A percentile compares a stretch with the other conserved stretches of the same genome.
Evolutionary conservation across 495 filamentous ascomycete genomes (phyloP).

Genomic region (Recurvomyces mirabilis): DNA sequence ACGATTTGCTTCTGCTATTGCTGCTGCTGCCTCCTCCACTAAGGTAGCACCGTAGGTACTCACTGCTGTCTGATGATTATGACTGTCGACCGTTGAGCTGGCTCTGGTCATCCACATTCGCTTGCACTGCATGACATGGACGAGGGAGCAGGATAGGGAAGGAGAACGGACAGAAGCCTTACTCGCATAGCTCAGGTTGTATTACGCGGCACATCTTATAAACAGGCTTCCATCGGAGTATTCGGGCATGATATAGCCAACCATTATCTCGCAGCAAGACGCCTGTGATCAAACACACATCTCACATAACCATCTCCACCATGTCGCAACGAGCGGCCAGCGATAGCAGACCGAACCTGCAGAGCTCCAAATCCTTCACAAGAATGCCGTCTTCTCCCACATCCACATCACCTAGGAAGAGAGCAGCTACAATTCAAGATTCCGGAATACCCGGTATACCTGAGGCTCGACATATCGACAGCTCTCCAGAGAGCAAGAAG

Average conservation of each 20-base stretch:
- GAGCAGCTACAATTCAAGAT: conserved; percentile 55
- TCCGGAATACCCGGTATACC: conserved; percentile 36
- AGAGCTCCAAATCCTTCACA: conserved; percentile 43
- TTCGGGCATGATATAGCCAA: too few relatives aligned
- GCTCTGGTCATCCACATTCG: conserved; percentile 4
- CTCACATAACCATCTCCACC: too few relatives aligned
- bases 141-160: not conserved
- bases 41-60: too few relatives aligned
- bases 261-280: too few relatives aligned
- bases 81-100: conserved; percentile 4
- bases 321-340: conserved; percentile 6
- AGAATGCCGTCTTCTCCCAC: conserved; percentile 39
- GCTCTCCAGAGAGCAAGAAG: conserved; percentile 19
- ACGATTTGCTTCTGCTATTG: not conserved
- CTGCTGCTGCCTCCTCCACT: not conserved
- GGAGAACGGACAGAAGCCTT: too few relatives aligned
- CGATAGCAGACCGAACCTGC: conserved; percentile 27
- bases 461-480: conserved; percentile 23
- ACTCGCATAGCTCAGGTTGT: too few relatives aligned
- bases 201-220: too few relatives aligned
- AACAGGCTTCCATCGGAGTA: too few relatives aligned
- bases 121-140: not conserved
- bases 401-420: conserved; percentile 37
- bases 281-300: too few relatives aligned
- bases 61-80: too few relatives aligned